Base-by-base conservation (phyloP, 163 green algal genomes). In the Scenedesmus sp. region DNA sequence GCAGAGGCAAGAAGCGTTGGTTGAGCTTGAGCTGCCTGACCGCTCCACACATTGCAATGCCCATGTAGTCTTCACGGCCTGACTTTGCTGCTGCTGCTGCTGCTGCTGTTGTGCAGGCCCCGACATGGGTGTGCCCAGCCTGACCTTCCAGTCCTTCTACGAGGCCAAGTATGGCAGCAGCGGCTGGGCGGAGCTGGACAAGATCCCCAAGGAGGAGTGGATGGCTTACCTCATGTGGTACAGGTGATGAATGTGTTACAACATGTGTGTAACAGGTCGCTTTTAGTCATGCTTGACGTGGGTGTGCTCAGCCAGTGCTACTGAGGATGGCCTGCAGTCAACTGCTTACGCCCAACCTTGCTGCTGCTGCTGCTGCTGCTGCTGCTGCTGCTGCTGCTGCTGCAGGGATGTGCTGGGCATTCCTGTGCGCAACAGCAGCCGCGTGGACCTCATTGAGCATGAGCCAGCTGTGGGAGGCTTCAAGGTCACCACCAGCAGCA, bases 211-310 rank as follows among this genome's bases (percentile, higher is more conserved):
- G 12, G 88, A 92, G 82, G 81, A 94, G 84, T 95, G 94, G 94
- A 94, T 94, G 94, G 88, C 88, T 1, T 95, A 95, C 86, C 92
- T 94, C 15, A 66, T 92, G 23, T 95, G 94, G 94, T 94, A 95
- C 88, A 92, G 86, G 86, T 90, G 18, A 54, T 34, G 9, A 77
- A 10, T 64, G 59, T 64, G 59, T 64, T 64, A 64, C 10, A 64
- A 64, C 59, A 64, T 86, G 2, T 86, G n/a, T 4, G 7, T 57
- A 16, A 46, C 34, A 46, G 0, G 34, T 46, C 77, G 57, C 20
- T 15, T 84, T 84, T 79, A 46, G 67, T 79, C 15, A 26, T 79
- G 67, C 13, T 7, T 34, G 67, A 79, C 67, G 67, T 70, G 13
- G 62, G 62, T 20, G 13, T 12, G 13, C 10, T 46, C 34, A 46